Evolutionary conservation across 257 asterid genomes (phyloP).

Genomic region (Solanum appendiculatum): DNA sequence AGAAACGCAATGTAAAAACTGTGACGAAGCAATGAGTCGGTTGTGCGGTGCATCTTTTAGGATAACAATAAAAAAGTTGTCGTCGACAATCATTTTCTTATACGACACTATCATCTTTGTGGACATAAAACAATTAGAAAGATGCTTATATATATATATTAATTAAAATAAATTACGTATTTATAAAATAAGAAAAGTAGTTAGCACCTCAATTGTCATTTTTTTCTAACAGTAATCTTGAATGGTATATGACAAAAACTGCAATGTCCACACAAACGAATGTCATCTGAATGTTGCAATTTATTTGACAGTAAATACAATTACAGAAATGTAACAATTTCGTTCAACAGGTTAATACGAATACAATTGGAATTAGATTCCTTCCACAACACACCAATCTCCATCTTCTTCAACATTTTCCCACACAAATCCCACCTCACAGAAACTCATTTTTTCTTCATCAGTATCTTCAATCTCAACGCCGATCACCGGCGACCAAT

Average conservation of each 20-base stretch:
- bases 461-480: slow-evolving; percentile 4
- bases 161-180: background rate
- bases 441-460: slow-evolving; percentile 21
- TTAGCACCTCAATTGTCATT: background rate
- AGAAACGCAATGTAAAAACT: background rate
- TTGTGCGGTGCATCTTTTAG: background rate
- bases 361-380: slow-evolving; percentile 7
- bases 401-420: slow-evolving; percentile 44
- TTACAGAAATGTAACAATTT: background rate
- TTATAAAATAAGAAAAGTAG: background rate
- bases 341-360: background rate
- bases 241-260: background rate
- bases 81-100: background rate
- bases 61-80: background rate
- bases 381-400: slow-evolving; percentile 69
- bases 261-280: background rate
- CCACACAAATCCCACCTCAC: slow-evolving; percentile 33
- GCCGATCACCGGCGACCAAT: background rate
- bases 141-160: background rate
- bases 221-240: too few relatives aligned
- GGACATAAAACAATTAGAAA: background rate
- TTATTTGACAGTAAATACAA: background rate
- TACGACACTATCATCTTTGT: background rate
- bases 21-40: background rate
- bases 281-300: background rate